Conservation (phyloP, 495 filamentous ascomycete species). For the Penicillium coprophilum region DNA sequence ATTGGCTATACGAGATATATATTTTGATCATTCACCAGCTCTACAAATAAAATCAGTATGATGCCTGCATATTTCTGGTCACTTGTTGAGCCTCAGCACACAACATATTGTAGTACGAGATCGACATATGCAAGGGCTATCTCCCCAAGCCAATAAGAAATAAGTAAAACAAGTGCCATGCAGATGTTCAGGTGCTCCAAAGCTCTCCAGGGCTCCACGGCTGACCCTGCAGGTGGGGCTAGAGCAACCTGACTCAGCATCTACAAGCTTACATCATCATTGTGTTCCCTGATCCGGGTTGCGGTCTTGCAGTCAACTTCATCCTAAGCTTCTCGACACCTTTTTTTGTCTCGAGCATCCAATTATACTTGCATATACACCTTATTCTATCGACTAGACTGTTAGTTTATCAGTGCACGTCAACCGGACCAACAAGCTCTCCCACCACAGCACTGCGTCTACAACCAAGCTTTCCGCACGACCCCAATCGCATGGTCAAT, state of each 20-base stretch:
- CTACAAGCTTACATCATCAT: conserved; percentile 16
- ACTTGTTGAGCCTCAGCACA: not conserved
- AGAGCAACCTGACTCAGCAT: conserved; percentile 11
- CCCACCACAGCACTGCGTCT: conserved; percentile 18
- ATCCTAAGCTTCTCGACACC: not conserved
- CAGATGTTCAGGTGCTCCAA: not conserved
- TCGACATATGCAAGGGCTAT: conserved; percentile 6
- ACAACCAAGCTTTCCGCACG: conserved; percentile 11
- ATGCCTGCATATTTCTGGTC: not conserved
- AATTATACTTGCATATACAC: not conserved
- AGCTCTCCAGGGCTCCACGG: not conserved
- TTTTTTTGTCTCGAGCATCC: not conserved
- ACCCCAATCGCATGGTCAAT: conserved; percentile 17
- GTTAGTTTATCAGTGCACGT: not conserved
- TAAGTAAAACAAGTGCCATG: not conserved
- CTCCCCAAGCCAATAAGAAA: not conserved
- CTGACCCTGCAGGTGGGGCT: not conserved
- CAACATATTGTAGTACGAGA: not conserved
- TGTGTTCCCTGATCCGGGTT: conserved; percentile 7
- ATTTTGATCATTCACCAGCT: not conserved
- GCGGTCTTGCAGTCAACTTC: not conserved
- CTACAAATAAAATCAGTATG: not conserved
- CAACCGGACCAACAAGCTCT: not conserved
- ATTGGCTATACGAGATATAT: not conserved
- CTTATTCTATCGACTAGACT: not conserved